Conservation (phyloP, 495 filamentous ascomycete genomes). For the Amphirosellinia nigrospora region DNA sequence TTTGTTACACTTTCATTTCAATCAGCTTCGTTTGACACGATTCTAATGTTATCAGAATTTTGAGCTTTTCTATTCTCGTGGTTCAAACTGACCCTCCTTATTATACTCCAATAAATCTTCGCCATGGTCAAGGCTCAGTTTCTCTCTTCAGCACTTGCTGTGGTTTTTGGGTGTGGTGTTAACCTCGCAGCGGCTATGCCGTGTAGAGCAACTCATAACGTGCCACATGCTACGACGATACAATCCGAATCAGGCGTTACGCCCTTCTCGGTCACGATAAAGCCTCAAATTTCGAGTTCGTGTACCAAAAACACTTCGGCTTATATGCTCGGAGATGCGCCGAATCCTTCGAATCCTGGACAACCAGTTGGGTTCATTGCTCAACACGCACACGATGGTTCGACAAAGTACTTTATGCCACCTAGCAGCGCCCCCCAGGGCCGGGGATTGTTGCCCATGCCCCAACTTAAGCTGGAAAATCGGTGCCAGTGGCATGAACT, state of each 20-base stretch:
- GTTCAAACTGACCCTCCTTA: background rate
- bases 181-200: background rate
- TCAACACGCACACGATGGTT: background rate
- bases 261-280: constrained; percentile 5
- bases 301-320: background rate
- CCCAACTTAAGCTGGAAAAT: constrained; percentile 8
- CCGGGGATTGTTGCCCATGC: background rate
- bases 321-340: constrained; percentile 18
- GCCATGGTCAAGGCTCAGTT: background rate
- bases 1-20: background rate
- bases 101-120: background rate
- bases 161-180: background rate
- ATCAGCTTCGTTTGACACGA: background rate
- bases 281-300: background rate
- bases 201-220: background rate
- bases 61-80: background rate
- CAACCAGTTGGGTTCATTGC: constrained; percentile 8
- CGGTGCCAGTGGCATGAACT: background rate
- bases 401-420: constrained; percentile 13
- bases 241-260: background rate
- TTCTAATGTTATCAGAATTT: background rate
- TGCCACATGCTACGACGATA: background rate
- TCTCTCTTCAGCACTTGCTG: background rate
- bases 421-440: background rate
- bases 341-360: background rate